Conservation (phyloP, 78 protist species). For the Polysphondylium violaceum region DNA sequence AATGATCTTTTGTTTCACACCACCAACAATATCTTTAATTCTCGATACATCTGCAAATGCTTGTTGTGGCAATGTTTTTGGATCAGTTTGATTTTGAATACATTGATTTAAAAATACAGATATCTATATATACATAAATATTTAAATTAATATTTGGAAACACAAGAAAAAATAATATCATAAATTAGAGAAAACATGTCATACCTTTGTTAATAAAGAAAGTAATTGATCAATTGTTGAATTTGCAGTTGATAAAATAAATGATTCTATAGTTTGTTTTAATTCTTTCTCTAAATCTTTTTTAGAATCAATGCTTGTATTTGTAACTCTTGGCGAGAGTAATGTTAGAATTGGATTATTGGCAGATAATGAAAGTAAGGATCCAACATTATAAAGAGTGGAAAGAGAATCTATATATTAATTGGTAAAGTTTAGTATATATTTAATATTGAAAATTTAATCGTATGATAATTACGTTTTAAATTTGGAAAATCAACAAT, state of each 20-base stretch:
- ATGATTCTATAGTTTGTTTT: conserved; percentile 65
- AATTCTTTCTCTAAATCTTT: conserved; percentile 83
- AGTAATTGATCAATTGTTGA: conserved; percentile 59
- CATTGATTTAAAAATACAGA: conserved; percentile 57
- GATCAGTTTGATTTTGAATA: background rate
- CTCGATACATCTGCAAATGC: conserved; percentile 61
- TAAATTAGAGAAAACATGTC: background rate
- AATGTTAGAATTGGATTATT: conserved; percentile 55
- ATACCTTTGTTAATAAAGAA: conserved; percentile 56
- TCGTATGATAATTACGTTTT: conserved; percentile 34
- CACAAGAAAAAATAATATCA: background rate
- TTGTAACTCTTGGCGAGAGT: conserved; percentile 67
- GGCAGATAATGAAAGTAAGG: conserved; percentile 43
- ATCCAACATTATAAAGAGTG: conserved; percentile 55
- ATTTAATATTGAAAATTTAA: background rate
- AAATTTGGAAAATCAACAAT: conserved; percentile 79
- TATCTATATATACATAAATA: background rate
- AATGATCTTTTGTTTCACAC: background rate
- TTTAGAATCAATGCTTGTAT: conserved; percentile 71
- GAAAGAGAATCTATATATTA: conserved; percentile 43
- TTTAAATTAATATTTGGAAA: too few species aligned
- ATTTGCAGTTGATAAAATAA: conserved; percentile 68
- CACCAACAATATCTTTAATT: conserved; percentile 32
- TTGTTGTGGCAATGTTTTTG: conserved; percentile 34
- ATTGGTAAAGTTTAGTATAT: background rate